Percentiles rank a stretch among this genome's conserved stretches.
Conservation (phyloP, 2,329 filamentous ascomycete genomes). For the Mariannaea sp. region DNA sequence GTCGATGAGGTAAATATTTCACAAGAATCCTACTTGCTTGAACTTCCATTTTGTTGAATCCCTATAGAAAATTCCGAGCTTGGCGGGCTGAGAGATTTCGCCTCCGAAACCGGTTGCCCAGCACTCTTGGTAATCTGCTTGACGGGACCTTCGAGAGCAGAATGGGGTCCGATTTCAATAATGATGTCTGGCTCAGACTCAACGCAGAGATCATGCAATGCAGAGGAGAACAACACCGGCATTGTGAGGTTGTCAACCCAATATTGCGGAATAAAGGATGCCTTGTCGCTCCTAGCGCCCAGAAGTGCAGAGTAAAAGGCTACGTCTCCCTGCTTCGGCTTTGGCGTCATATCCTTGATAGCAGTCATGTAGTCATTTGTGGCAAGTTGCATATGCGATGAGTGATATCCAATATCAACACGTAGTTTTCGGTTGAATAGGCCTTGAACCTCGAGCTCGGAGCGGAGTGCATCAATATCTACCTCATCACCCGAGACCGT, state of each 20-base stretch:
- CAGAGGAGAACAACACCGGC: constrained; percentile 49
- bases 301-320: constrained; percentile 54
- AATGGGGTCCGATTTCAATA: constrained; percentile 56
- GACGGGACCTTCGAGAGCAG: constrained; percentile 54
- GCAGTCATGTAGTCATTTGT: constrained; percentile 52
- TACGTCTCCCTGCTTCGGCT: constrained; percentile 41
- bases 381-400: constrained; percentile 57
- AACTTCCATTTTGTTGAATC: too few relatives aligned
- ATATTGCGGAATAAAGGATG: constrained; percentile 46
- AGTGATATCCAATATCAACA: constrained; percentile 60
- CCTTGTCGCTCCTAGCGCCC: constrained; percentile 46
- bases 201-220: constrained; percentile 4
- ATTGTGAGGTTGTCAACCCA: constrained; percentile 52
- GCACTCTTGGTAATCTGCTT: constrained; percentile 55
- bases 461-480: constrained; percentile 49
- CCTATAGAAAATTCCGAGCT: too few relatives aligned
- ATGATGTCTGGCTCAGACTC: constrained; percentile 34
- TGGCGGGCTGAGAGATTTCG: too few relatives aligned
- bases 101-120: constrained; percentile 46
- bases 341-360: constrained; percentile 34
- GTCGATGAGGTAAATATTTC: too few relatives aligned
- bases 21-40: too few relatives aligned
- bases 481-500: constrained; percentile 56
- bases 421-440: constrained; percentile 55
- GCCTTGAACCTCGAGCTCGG: constrained; percentile 45